phyloP scores from a whole-genome alignment of 2,329 filamentous ascomycete genomes.

The Aureobasidium musti region DNA sequence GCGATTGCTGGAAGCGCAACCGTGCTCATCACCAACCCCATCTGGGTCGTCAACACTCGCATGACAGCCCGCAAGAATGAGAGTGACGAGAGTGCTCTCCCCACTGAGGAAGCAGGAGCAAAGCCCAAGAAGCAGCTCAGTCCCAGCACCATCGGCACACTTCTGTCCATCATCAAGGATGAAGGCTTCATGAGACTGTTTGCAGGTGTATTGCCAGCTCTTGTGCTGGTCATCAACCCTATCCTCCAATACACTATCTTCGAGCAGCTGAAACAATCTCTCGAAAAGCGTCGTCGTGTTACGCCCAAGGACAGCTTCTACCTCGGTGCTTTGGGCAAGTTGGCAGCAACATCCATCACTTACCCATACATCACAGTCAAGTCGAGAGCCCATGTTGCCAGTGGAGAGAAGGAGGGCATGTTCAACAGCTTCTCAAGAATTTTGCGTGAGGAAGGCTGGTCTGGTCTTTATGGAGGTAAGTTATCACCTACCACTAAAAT shows the following conservation, averaged over 20 bases:
- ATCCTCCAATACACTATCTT: conserved; percentile 99
- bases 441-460: conserved; percentile 84
- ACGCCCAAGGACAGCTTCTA: conserved; percentile 87
- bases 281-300: conserved; percentile 75
- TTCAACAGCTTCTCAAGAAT: conserved; percentile 75
- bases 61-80: conserved; percentile 87
- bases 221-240: conserved; percentile 95
- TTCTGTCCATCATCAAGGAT: conserved; percentile 75
- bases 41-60: conserved; percentile 98
- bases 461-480: conserved; percentile 87
- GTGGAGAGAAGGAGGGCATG: conserved; percentile 75
- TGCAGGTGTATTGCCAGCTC: conserved; percentile 84
- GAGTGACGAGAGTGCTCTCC: conserved; percentile 43
- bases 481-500: not conserved
- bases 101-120: conserved; percentile 35
- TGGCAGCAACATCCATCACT: conserved; percentile 89
- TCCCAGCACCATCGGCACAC: conserved; percentile 76
- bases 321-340: conserved; percentile 88
- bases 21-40: conserved; percentile 94
- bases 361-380: conserved; percentile 99
- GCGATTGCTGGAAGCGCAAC: conserved; percentile 92
- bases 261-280: conserved; percentile 90
- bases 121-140: conserved; percentile 52
- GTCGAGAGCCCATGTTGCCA: conserved; percentile 93
- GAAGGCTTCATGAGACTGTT: conserved; percentile 87